phyloP scores from a whole-genome alignment of 108 stramenopile species.

The Cyclotella cryptica region DNA sequence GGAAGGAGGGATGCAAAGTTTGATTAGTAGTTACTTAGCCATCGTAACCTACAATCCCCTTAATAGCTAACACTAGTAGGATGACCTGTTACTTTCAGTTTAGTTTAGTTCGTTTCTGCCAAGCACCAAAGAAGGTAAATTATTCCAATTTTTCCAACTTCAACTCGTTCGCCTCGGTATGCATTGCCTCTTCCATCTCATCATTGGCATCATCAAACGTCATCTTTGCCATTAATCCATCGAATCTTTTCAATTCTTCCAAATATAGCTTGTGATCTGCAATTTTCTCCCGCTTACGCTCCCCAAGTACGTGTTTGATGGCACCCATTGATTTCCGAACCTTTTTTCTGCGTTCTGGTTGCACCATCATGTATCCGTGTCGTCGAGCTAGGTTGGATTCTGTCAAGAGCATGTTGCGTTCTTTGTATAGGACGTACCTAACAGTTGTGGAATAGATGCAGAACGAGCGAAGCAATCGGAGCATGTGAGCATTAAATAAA shows the following conservation, averaged over 20 bases:
- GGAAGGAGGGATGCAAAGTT: slow-evolving; percentile 7
- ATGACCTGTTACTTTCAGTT: no score
- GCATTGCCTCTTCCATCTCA: slow-evolving; percentile 47
- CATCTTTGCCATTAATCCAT: slow-evolving; percentile 29
- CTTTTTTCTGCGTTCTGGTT: slow-evolving; percentile 77
- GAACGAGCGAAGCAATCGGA: neutral
- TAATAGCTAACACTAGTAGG: no score
- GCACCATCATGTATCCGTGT: slow-evolving; percentile 75
- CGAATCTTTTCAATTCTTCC: slow-evolving; percentile 42
- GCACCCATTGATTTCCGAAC: slow-evolving; percentile 88
- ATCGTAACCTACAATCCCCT: no score
- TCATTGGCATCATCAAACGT: slow-evolving; percentile 18
- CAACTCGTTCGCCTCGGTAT: slow-evolving; percentile 39
- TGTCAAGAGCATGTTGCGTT: slow-evolving; percentile 91
- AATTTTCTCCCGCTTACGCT: slow-evolving; percentile 82
- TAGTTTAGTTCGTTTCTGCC: neutral
- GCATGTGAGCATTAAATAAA: neutral
- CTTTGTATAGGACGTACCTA: slow-evolving; percentile 90
- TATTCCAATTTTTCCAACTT: slow-evolving; percentile 11
- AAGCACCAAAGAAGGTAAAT: neutral
- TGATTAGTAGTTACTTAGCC: no score
- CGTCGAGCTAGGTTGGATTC: slow-evolving; percentile 75
- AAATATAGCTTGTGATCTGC: slow-evolving; percentile 52
- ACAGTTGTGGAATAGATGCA: neutral
- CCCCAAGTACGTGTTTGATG: slow-evolving; percentile 87